Conservation (phyloP, 2,329 filamentous ascomycete genomes). For the Clathrospora elynae region DNA sequence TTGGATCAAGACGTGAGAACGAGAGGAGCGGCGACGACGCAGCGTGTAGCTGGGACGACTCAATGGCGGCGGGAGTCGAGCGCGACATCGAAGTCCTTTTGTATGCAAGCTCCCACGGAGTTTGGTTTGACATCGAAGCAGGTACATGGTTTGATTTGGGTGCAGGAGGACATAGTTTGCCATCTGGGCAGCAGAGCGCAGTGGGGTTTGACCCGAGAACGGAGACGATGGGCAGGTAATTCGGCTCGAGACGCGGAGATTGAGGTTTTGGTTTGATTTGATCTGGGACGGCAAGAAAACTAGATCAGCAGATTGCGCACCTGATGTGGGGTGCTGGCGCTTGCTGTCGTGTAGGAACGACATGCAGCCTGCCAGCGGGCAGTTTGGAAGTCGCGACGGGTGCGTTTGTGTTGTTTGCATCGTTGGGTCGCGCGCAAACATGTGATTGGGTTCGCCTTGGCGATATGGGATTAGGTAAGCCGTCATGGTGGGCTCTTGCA, state of each 20-base stretch:
- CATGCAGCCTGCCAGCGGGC: conserved; percentile 29
- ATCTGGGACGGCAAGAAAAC: conserved; percentile 5
- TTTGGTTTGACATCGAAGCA: conserved; percentile 23
- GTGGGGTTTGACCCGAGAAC: conserved; percentile 18
- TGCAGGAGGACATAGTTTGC: conserved; percentile 14
- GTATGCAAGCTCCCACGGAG: conserved; percentile 18
- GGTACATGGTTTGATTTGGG: conserved; percentile 23
- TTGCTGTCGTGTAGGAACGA: conserved; percentile 36
- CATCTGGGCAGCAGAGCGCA: conserved; percentile 11
- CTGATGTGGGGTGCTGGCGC: conserved; percentile 30
- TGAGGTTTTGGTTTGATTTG: conserved; percentile 16
- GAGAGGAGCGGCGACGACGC: conserved; percentile 2
- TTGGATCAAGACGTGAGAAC: conserved; percentile 14
- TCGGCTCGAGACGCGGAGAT: conserved; percentile 7
- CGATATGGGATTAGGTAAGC: conserved; percentile 18
- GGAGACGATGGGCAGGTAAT: conserved; percentile 6
- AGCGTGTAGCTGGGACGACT: conserved; percentile 16
- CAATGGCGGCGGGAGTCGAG: conserved; percentile 13
- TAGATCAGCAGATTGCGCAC: conserved; percentile 30
- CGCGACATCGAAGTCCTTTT: conserved; percentile 25
- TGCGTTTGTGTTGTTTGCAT: conserved; percentile 44
- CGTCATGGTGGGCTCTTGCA: no score
- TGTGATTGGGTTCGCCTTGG: conserved; percentile 13
- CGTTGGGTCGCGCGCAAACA: conserved; percentile 12
- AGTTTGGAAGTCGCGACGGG: conserved; percentile 15